Percentiles rank a stretch among this genome's conserved stretches.
Evolutionary conservation across 768 basidiomycete species (phyloP).

Genomic region (Dentipellis fragilis): DNA sequence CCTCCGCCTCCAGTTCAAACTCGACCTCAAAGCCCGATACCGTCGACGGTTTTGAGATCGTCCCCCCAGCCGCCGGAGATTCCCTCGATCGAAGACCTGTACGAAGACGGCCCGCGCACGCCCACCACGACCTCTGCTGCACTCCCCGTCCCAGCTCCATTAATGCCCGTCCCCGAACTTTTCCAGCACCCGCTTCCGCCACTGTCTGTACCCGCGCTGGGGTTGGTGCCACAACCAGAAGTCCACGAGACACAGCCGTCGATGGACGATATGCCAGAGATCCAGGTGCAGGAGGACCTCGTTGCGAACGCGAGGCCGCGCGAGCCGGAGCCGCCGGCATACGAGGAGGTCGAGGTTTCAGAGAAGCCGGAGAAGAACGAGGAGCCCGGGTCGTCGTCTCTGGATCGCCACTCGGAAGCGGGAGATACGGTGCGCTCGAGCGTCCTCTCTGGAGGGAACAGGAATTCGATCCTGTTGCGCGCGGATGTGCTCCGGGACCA

Average conservation of each 20-base stretch:
- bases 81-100: conserved; percentile 12
- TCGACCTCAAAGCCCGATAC: conserved; percentile 10
- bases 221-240: conserved; percentile 3
- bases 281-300: conserved; percentile 9
- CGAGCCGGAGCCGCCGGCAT: conserved; percentile 8
- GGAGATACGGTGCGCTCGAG: conserved; percentile 14
- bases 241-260: conserved; percentile 9
- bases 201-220: conserved; percentile 8
- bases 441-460: conserved; percentile 19
- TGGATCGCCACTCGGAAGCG: conserved; percentile 5
- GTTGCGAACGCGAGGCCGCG: not conserved
- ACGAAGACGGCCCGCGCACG: conserved; percentile 4
- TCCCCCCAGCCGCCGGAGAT: conserved; percentile 6
- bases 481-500: conserved; percentile 22
- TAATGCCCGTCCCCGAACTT: not conserved
- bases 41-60: conserved; percentile 11
- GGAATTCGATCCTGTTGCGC: conserved; percentile 15
- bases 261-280: conserved; percentile 10
- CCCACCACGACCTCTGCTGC: conserved; percentile 4
- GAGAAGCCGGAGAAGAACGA: conserved; percentile 1
- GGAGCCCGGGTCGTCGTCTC: not conserved
- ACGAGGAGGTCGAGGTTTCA: not conserved
- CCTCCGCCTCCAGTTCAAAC: not conserved
- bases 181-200: conserved; percentile 3
- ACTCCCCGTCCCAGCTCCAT: not conserved